These are phyloP conservation scores for Quercus wislizeni DNA, from an alignment of 306 rosid species.

Conservation along the genomic window DNA sequence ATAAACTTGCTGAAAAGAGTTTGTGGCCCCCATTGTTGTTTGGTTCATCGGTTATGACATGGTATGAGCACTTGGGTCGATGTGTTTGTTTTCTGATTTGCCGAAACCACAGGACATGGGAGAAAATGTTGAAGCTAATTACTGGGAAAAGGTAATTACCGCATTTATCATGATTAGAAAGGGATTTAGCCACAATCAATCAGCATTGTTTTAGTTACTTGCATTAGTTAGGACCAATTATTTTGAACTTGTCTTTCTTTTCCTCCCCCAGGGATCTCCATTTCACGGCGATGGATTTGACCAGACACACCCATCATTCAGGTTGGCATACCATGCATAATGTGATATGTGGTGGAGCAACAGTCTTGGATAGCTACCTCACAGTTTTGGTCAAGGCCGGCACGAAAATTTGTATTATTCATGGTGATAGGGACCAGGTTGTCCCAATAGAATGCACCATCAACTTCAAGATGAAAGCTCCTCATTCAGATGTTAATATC, in stretches of 20 bases:
- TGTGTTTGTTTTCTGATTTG: conserved; percentile 61
- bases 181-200: too few species aligned
- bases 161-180: not conserved
- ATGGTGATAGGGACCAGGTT: conserved; percentile 60
- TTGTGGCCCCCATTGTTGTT: conserved; percentile 69
- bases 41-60: conserved; percentile 70
- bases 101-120: conserved; percentile 79
- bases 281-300: conserved; percentile 45
- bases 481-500: conserved; percentile 46
- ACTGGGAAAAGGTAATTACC: conserved; percentile 47
- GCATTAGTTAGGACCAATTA: too few species aligned
- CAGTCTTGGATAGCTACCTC: conserved; percentile 47
- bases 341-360: conserved; percentile 77
- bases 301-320: conserved; percentile 86
- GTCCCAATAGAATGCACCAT: conserved; percentile 53
- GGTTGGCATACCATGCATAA: conserved; percentile 92
- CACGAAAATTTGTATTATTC: conserved; percentile 51
- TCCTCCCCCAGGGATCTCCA: conserved; percentile 42
- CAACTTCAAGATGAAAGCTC: conserved; percentile 48
- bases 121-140: conserved; percentile 44
- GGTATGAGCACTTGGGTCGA: conserved; percentile 89
- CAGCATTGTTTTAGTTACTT: too few species aligned
- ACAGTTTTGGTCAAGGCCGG: conserved; percentile 38
- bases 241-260: not conserved
- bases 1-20: conserved; percentile 50